Conservation (phyloP, 2,329 filamentous ascomycete genomes). For the Ceratocystis ficicola region DNA sequence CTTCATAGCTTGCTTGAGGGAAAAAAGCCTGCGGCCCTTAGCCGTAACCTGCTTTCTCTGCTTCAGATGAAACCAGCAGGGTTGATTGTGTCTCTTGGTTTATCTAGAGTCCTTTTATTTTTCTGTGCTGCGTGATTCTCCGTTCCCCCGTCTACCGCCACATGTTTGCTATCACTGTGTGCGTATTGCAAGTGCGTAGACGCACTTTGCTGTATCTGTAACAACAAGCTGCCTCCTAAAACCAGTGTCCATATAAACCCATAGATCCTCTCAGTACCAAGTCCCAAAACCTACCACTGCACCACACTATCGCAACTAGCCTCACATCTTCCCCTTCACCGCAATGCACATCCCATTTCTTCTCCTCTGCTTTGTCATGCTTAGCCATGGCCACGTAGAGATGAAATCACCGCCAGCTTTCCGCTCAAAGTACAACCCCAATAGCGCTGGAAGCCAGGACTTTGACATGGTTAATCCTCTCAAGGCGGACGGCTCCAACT, state of each 20-base stretch:
- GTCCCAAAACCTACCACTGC: neutral
- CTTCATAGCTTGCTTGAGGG: too few relatives aligned
- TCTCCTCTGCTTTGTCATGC: constrained; percentile 19
- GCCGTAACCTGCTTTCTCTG: neutral
- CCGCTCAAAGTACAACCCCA: constrained; percentile 26
- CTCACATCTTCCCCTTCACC: neutral
- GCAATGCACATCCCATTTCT: constrained; percentile 5
- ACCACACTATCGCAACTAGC: neutral
- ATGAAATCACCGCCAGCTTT: constrained; percentile 28
- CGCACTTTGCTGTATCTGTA: neutral
- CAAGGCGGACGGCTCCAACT: constrained; percentile 41
- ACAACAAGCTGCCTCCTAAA: neutral
- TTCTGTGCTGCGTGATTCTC: neutral
- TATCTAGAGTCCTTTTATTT: neutral
- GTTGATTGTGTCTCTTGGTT: neutral
- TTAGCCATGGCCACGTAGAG: constrained; percentile 27
- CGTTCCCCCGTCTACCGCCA: neutral
- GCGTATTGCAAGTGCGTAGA: neutral
- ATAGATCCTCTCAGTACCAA: neutral
- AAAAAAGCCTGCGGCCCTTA: neutral
- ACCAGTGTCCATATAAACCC: neutral
- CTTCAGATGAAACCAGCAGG: neutral
- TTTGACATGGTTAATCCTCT: constrained; percentile 46
- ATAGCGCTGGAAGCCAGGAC: constrained; percentile 34
- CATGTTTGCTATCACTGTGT: neutral